These are phyloP conservation scores for Nadsonia commutata DNA, from an alignment of 1,139 yeast species.

Conservation along the genomic window DNA sequence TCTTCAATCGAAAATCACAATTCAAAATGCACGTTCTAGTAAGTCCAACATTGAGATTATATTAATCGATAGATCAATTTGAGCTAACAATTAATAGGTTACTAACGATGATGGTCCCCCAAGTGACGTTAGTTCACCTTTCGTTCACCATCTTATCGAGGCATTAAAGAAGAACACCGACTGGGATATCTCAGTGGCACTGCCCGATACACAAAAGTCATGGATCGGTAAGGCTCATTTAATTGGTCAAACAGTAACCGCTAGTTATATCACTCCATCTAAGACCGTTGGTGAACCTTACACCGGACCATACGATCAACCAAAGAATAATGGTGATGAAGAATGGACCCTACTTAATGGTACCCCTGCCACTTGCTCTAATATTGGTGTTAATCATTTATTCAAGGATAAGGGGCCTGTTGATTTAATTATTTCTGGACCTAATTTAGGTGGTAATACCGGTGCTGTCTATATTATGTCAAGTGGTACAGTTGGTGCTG, in stretches of 20 bases:
- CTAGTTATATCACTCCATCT: slow-evolving; percentile 37
- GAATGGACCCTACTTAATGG: slow-evolving; percentile 86
- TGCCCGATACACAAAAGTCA: slow-evolving; percentile 53
- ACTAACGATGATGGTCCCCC: slow-evolving; percentile 97
- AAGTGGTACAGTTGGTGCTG: slow-evolving; percentile 96
- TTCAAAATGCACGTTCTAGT: background rate
- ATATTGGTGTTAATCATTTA: slow-evolving; percentile 71
- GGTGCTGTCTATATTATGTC: slow-evolving; percentile 81
- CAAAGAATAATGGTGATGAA: slow-evolving; percentile 28
- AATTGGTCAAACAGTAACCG: slow-evolving; percentile 63
- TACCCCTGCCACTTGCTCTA: slow-evolving; percentile 93
- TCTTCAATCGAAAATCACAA: too few species aligned
- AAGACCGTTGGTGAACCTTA: slow-evolving; percentile 29
- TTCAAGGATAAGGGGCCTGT: slow-evolving; percentile 42
- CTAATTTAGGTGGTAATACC: slow-evolving; percentile 88
- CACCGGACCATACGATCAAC: slow-evolving; percentile 51
- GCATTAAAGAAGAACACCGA: slow-evolving; percentile 50
- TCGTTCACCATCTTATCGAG: slow-evolving; percentile 65
- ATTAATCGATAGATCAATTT: too few species aligned
- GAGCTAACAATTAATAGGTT: too few species aligned
- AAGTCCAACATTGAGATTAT: background rate
- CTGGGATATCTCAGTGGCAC: slow-evolving; percentile 76
- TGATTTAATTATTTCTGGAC: slow-evolving; percentile 85
- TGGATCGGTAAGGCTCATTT: slow-evolving; percentile 98
- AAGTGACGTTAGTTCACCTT: slow-evolving; percentile 67